Evolutionary conservation across 371 early-diverging fungal species (phyloP).

Genomic region (Haplosporangium sp.): DNA sequence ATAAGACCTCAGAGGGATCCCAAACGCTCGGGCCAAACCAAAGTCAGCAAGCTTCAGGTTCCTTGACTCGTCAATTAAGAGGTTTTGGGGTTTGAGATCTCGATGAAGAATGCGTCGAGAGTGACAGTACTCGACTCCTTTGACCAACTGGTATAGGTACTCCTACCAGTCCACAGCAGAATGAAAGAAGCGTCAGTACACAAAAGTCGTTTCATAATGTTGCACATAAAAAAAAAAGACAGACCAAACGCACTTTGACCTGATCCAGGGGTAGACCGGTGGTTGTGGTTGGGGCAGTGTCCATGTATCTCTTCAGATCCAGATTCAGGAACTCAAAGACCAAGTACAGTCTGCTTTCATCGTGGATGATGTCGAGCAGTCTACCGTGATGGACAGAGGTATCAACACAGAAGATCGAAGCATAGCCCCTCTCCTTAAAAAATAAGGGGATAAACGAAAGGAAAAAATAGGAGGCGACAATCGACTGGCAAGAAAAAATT

Average conservation of each 20-base stretch:
- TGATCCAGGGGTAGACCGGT: constrained; percentile 45
- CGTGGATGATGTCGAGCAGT: constrained; percentile 92
- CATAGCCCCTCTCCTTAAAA: neutral
- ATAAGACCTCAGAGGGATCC: constrained; percentile 90
- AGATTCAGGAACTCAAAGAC: constrained; percentile 97
- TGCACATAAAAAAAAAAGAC: constrained; percentile 5
- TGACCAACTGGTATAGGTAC: constrained; percentile 89
- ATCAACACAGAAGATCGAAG: constrained; percentile 1
- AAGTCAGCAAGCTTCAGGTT: constrained; percentile 95
- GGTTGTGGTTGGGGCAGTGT: constrained; percentile 53
- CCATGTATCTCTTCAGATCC: constrained; percentile 97
- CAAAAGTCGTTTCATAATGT: neutral
- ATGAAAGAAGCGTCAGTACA: neutral
- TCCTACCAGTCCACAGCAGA: constrained; percentile 66
- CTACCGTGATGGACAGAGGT: constrained; percentile 60
- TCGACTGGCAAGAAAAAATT: neutral
- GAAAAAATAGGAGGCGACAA: constrained; percentile 23
- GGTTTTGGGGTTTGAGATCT: constrained; percentile 93
- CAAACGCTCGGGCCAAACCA: constrained; percentile 92
- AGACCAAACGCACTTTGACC: constrained; percentile 41
- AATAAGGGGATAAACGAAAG: constrained; percentile 4
- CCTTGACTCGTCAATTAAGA: constrained; percentile 91
- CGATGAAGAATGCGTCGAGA: constrained; percentile 91
- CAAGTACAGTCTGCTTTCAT: constrained; percentile 86
- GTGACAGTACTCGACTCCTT: constrained; percentile 90